Evolutionary conservation across 768 basidiomycete genomes (phyloP), one percentile per base, ranked within the genome.

Genomic region (Boletus eberwhitei): DNA sequence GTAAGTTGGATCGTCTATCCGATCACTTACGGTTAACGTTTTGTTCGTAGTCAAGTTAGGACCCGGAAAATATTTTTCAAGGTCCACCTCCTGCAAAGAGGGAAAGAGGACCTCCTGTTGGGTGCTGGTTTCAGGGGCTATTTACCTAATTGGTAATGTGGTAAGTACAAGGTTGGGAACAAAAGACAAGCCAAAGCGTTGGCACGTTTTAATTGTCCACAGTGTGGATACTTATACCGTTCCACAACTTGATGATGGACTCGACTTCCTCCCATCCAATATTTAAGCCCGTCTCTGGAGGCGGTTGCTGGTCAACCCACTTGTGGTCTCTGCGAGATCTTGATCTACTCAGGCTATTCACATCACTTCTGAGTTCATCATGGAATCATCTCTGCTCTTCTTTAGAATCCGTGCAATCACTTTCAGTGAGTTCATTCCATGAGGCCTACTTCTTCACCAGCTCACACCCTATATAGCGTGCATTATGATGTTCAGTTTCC

Each of bases 401-500:
- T 68, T 70, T 16, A 70, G 40, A 56, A 55, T 71, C 31, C 69
- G 70, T 21, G 60, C 62, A 36, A 36, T 62, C 43, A 46, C 70
- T 14, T 73, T 71, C 57, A 49, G 70, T 73, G 48, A 52, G 71
- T 62, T 12, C 32, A 8, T 45, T 19, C 22, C 26, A 31, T 6
- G 8, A 17, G 11, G 8, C 17, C 6, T 41, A 0, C 31, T 19
- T 3, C 11, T 22, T 45, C 35, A 8, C 31, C 16, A 17, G 12
- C 43, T 61, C 38, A 58, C 22, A n/a, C 13, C 16, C 0, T 6
- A 46, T 34, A 3, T 34, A 85, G 83, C 71, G 1, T 69, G 73
- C 50, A 76, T 79, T 36, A 68, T 74, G 36, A 39, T 78, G 51
- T 56, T 77, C 17, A 75, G 77, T 61, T 71, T 84, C 53, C 47